These are phyloP conservation scores for Pichia californica DNA, from an alignment of 805 yeast species.

Conservation along the genomic window DNA sequence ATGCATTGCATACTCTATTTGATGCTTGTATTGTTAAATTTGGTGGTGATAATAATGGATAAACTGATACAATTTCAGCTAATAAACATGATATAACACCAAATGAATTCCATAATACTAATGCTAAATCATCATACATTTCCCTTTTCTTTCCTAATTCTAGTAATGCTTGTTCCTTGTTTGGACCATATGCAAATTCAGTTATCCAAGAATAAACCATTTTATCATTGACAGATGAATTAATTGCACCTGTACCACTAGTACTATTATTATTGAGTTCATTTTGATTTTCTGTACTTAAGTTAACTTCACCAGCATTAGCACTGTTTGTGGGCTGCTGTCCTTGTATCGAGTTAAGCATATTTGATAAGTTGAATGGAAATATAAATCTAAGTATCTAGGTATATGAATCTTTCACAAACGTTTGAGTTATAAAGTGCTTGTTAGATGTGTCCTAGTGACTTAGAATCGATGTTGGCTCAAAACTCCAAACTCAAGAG, in stretches of 20 bases:
- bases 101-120: conserved; percentile 90
- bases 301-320: too few species aligned
- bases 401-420: too few species aligned
- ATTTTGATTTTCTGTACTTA: too few species aligned
- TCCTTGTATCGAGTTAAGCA: too few species aligned
- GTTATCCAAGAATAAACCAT: conserved; percentile 86
- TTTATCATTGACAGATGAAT: conserved; percentile 55
- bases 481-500: too few species aligned
- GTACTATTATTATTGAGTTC: not conserved
- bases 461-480: too few species aligned
- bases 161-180: conserved; percentile 85
- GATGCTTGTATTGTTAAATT: conserved; percentile 78
- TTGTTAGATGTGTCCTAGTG: too few species aligned
- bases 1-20: conserved; percentile 91
- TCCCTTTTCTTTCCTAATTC: conserved; percentile 93
- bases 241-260: not conserved
- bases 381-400: too few species aligned
- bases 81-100: conserved; percentile 92
- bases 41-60: conserved; percentile 86
- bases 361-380: too few species aligned
- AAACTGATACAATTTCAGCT: conserved; percentile 85
- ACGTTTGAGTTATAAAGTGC: too few species aligned
- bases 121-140: conserved; percentile 87
- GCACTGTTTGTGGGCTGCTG: not conserved
- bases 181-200: conserved; percentile 84